phyloP scores from a whole-genome alignment of 129 eudicot species.

The Dittrichia graveolens region DNA sequence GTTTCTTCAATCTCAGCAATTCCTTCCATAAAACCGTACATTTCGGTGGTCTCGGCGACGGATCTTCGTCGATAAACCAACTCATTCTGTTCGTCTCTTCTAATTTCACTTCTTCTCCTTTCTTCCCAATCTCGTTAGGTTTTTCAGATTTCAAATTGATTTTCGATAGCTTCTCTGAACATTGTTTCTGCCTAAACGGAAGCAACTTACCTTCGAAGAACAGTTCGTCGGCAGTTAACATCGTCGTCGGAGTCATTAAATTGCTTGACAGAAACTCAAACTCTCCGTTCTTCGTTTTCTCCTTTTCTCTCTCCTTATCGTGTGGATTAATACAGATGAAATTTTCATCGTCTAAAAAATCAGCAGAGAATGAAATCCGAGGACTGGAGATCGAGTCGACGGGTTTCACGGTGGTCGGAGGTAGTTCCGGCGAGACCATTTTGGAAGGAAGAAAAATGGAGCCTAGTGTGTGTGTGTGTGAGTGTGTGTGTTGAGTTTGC shows the following conservation, averaged over 20 bases:
- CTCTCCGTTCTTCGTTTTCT: slow-evolving; percentile 35
- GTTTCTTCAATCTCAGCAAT: slow-evolving; percentile 66
- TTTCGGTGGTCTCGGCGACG: slow-evolving; percentile 91
- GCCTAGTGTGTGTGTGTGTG: slow-evolving; percentile 27
- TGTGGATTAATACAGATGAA: slow-evolving; percentile 66
- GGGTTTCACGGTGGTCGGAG: slow-evolving; percentile 38
- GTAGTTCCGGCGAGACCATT: slow-evolving; percentile 58
- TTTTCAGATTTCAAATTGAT: slow-evolving; percentile 48
- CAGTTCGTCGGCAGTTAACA: slow-evolving; percentile 77
- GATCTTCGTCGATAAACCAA: slow-evolving; percentile 92
- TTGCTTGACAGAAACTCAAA: slow-evolving; percentile 75
- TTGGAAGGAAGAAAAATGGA: slow-evolving; percentile 7
- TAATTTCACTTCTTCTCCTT: slow-evolving; percentile 8
- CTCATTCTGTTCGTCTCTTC: slow-evolving; percentile 39
- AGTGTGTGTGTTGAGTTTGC: slow-evolving; percentile 12
- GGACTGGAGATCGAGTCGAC: slow-evolving; percentile 49
- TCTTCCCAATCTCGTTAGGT: slow-evolving; percentile 24
- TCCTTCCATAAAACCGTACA: slow-evolving; percentile 97
- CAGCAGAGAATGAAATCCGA: slow-evolving; percentile 78
- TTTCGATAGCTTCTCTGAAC: slow-evolving; percentile 58
- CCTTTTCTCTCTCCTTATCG: slow-evolving; percentile 19
- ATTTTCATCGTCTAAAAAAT: slow-evolving; percentile 58
- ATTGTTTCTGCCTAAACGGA: slow-evolving; percentile 71
- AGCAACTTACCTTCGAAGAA: slow-evolving; percentile 81
- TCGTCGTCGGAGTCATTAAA: slow-evolving; percentile 31